Evolutionary conservation across 306 rosid genomes (phyloP).

Genomic region (Sicyos edulis): DNA sequence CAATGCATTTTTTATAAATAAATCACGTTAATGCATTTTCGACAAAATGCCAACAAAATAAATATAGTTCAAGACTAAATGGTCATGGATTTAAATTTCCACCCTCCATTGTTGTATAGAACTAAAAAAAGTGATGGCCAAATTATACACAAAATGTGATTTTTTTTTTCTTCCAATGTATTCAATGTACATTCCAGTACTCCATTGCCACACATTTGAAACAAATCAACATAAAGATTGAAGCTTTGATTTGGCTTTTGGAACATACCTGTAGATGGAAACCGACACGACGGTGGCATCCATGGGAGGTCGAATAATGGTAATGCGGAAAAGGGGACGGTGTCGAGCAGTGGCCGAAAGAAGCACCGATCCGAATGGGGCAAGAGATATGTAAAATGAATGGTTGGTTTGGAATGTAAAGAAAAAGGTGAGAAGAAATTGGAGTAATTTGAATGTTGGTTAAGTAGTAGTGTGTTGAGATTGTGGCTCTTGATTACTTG

Average conservation of each 20-base stretch:
- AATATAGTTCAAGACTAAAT: no score
- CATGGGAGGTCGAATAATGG: not conserved
- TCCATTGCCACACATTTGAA: not conserved
- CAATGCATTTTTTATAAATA: not conserved
- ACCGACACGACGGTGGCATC: no score
- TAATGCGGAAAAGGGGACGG: not conserved
- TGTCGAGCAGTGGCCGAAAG: not conserved
- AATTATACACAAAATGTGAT: not conserved
- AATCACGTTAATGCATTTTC: not conserved
- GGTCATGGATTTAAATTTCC: no score
- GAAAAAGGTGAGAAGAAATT: not conserved
- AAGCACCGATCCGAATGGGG: not conserved
- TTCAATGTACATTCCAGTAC: not conserved
- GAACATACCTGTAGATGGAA: not conserved
- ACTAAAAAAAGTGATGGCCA: not conserved
- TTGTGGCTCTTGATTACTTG: constrained; percentile 24
- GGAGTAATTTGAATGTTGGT: constrained; percentile 7
- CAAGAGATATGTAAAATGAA: not conserved
- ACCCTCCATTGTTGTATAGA: no score
- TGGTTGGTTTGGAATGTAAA: not conserved
- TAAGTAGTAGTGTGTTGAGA: constrained; percentile 9
- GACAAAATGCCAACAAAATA: no score
- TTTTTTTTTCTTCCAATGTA: not conserved
- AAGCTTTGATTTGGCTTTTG: not conserved
- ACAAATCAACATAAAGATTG: not conserved